phyloP scores from a whole-genome alignment of 1,139 yeast species.

The Pichia sp. region DNA sequence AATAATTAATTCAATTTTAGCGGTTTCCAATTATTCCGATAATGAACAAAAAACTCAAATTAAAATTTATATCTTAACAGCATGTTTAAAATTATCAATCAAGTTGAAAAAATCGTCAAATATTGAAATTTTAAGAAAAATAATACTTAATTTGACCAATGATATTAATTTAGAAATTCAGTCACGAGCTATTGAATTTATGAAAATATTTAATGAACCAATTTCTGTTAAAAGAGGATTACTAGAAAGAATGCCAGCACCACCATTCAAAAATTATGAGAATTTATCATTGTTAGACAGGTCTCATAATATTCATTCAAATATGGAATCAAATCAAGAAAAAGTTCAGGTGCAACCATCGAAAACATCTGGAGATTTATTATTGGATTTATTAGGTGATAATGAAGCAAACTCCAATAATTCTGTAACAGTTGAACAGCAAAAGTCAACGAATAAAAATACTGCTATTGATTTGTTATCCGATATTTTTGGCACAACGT shows the following conservation, averaged over 20 bases:
- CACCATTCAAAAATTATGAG: slow-evolving; percentile 59
- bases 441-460: slow-evolving; percentile 3
- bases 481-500: slow-evolving; percentile 57
- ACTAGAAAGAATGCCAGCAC: slow-evolving; percentile 86
- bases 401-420: background rate
- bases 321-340: background rate
- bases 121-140: slow-evolving; percentile 55
- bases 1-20: slow-evolving; percentile 34
- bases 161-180: slow-evolving; percentile 78
- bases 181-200: slow-evolving; percentile 78
- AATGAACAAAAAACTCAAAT: slow-evolving; percentile 39
- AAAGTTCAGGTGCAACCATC: background rate
- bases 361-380: slow-evolving; percentile 43
- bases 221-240: slow-evolving; percentile 58
- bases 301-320: background rate
- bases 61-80: slow-evolving; percentile 64
- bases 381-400: slow-evolving; percentile 70
- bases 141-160: slow-evolving; percentile 50
- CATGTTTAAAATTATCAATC: slow-evolving; percentile 69
- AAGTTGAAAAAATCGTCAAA: slow-evolving; percentile 45
- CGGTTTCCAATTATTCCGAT: slow-evolving; percentile 31
- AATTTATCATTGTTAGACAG: slow-evolving; percentile 39
- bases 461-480: slow-evolving; percentile 52
- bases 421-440: too few relatives aligned
- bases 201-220: slow-evolving; percentile 60